phyloP scores from a whole-genome alignment of 2,329 filamentous ascomycete species.

The Dothistroma septosporum region DNA sequence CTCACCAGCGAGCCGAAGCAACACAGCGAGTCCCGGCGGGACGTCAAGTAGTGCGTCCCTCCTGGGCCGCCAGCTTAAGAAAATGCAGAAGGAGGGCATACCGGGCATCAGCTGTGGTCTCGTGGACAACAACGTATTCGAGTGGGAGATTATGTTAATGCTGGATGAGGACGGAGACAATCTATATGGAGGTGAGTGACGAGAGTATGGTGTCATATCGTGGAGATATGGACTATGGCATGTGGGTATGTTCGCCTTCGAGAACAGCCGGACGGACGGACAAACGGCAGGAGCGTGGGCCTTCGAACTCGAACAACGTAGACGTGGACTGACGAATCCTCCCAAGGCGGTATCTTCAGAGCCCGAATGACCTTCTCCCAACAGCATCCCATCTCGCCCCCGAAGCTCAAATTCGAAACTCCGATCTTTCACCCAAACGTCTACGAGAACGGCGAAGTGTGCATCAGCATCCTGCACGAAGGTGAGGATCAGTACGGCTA shows the following conservation, averaged over 20 bases:
- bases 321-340: background rate
- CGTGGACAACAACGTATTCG: slow-evolving; percentile 80
- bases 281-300: background rate
- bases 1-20: slow-evolving; percentile 14
- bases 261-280: background rate
- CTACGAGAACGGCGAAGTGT: slow-evolving; percentile 80
- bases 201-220: background rate
- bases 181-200: slow-evolving; percentile 75
- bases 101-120: slow-evolving; percentile 92
- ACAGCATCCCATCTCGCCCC: slow-evolving; percentile 82
- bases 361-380: slow-evolving; percentile 77
- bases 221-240: background rate
- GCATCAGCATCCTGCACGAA: slow-evolving; percentile 94
- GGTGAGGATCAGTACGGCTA: slow-evolving; percentile 93
- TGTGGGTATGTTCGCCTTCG: slow-evolving; percentile 5
- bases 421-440: slow-evolving; percentile 94
- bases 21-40: slow-evolving; percentile 23
- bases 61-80: slow-evolving; percentile 80
- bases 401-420: slow-evolving; percentile 79
- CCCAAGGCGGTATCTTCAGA: slow-evolving; percentile 81
- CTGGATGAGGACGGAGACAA: slow-evolving; percentile 74
- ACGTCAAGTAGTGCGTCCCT: slow-evolving; percentile 62
- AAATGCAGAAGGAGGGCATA: slow-evolving; percentile 88
- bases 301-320: background rate
- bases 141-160: slow-evolving; percentile 99